Conservation (phyloP, 176 grass and related monocot genomes). For the Carex myosuroides region DNA sequence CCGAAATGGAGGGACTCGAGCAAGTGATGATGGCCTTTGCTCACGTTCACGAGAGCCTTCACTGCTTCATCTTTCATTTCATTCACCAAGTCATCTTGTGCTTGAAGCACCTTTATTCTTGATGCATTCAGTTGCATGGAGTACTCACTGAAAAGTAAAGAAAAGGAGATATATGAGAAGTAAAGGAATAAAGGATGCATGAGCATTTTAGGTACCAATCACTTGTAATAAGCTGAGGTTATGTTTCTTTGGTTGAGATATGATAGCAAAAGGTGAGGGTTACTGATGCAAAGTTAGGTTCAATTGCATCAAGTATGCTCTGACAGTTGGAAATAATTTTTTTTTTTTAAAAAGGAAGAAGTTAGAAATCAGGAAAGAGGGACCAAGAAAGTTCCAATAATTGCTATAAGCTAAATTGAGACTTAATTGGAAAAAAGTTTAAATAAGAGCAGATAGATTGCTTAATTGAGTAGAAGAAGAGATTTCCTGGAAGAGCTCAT, state of each 20-base stretch:
- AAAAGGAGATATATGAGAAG: conserved; percentile 20
- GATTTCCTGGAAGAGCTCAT: not conserved
- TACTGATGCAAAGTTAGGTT: not conserved
- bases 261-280: not conserved
- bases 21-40: conserved; percentile 41
- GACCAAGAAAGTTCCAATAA: not conserved
- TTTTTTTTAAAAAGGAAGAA: not conserved
- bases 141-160: conserved; percentile 65
- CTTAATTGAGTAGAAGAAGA: not conserved
- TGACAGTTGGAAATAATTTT: not conserved
- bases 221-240: not conserved
- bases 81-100: conserved; percentile 92
- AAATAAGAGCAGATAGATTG: not conserved
- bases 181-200: not conserved
- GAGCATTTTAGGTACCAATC: not conserved
- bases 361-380: not conserved
- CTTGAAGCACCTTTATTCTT: conserved; percentile 96
- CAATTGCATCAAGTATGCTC: not conserved
- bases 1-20: conserved; percentile 1
- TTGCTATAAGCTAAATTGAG: not conserved
- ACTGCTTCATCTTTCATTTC: conserved; percentile 81
- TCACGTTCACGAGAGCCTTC: conserved; percentile 60
- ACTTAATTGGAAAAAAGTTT: not conserved
- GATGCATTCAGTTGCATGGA: conserved; percentile 98
- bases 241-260: not conserved